Base-by-base conservation (phyloP, 1,284 basidiomycete species). In the Puccinia sorghi region DNA sequence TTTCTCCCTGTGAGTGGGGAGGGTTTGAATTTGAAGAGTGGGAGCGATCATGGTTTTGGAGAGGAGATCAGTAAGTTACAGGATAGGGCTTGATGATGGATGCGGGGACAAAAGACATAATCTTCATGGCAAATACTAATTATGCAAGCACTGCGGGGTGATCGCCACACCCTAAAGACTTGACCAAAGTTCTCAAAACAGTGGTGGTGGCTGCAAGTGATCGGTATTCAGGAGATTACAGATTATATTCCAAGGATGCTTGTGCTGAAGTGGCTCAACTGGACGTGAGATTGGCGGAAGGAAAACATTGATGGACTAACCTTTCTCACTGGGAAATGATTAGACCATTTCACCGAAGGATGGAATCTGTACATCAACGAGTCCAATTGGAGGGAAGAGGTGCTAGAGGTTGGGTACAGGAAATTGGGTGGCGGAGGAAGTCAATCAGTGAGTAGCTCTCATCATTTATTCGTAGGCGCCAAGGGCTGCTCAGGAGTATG, bases 271-370 rank as follows among this genome's bases (percentile, higher is more conserved):
- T 8, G 54, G 22, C 22, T 20, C 32, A 54, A 39, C 11, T 41
- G 46, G 20, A 46, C 13, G 41, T 20, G 39, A 22, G 59, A 13
- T 22, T 9, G n/a, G 37, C 9, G 13, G 22, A 22, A 9, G 6
- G 43, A 46, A 66, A 37, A 11, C 22, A 70, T 56, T 20, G 12
- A 2, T 11, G 25, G 59, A 37, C 57, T 20, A 43, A 78, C 76
- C 57, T 78, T 69, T 57, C 70, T 71, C 41, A 77, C 66, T 52
- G 66, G 67, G 57, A 71, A 72, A 39, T 43, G 32, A n/a, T 57
- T 57, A 13, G 76, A 78, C 76, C 76, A 78, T 22, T 59, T 78
- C 12, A 78, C 67, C n/a, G 76, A 69, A 64, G 76, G 76, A 78
- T 78, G 76, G 54, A 78, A 78, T 46, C 67, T 56, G 57, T 78